Base-by-base conservation (phyloP, 2,329 filamentous ascomycete species). In the Juglanconis oblonga region DNA sequence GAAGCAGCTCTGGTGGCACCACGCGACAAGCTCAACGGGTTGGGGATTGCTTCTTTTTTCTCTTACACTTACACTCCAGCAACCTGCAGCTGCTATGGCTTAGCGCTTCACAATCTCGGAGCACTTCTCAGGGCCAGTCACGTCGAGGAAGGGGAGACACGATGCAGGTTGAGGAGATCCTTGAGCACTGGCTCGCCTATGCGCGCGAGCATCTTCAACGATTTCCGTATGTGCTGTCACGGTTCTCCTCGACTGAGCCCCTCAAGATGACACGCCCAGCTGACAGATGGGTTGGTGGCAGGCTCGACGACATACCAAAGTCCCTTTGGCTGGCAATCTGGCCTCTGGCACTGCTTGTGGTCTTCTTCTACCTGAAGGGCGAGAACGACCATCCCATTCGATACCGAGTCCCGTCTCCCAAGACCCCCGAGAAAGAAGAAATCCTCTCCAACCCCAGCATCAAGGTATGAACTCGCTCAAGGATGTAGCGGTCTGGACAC, bases 351-450 rank as follows among this genome's bases (percentile, higher is more conserved):
- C 52, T 59, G 11, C 14, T 59, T 4, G 48, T 38, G 0, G 4
- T 62, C 33, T 40, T 54, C 5, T 44, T 57, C 13, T 59, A 51
- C 49, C 45, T 62, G 10, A 57, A 29, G 31, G 44, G 74, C 53
- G 70, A 74, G 58, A 69, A 72, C 45, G 74, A 76, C 57, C 70
- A 67, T 64, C 76, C 82, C 8, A 81, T 85, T 47, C 77, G 76
- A 38, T 92, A 90, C 74, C 75, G 73, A 50, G 81, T 92, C 35
- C 79, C 84, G 5, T 68, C 81, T 47, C 88, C 89, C n/a, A 83
- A 85, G 71, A 74, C 83, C 64, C 84, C 86, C 56, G 77, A 81
- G 71, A 79, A 83, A 58, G 78, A 81, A 52, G 79, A 81, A 65
- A 77, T 84, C 38, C 78, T 92, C 40, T 79, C 87, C 13, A 71